Evolutionary conservation across 2,329 filamentous ascomycete species (phyloP), one percentile per base, ranked within the genome.

Genomic region (Claviceps cyperi): DNA sequence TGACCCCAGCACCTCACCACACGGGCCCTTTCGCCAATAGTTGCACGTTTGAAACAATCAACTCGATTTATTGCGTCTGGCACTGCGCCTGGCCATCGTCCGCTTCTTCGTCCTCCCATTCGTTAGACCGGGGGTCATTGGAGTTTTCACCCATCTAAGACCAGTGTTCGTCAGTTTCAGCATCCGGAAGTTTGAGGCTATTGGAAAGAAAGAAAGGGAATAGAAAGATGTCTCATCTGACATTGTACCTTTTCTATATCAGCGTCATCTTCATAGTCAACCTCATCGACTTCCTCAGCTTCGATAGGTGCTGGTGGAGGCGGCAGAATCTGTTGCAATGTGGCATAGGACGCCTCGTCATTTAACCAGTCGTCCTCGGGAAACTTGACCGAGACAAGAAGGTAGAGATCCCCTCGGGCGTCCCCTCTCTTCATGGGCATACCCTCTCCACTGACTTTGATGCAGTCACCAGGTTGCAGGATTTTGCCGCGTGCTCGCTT

Each of bases 341-440:
- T 77, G 50, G 83, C 78, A 52, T 91, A 78, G 1, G 80, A 75
- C 13, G 78, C 76, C n/a, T 87, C 79, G 51, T 85, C 77, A 55
- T 78, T 73, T 51, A 90, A 72, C 88, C 89, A 97, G 24, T 81
- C 85, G 59, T 91, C 81, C 58, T 90, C 81, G 2, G 92, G 92
- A 71, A 97, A 97, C 50, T 87, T 78, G 54, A 98, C 77, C 59
- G 92, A 83, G 55, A 96, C 83, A 38, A 85, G 71, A 41, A 98
- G 74, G 67, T 91, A 98, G 17, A 98, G 71, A 61, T 97, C 89
- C 43, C 92, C 92, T 63, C 81, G 88, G 4, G 71, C 62, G 39
- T 98, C 92, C 55, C 83, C 86, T 51, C 83, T 81, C 75, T 96
- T 96, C 58, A 83, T 67, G 2, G 92, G 92, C 92, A 98, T 98